Percentiles rank a stretch among this genome's conserved stretches.
Conservation (phyloP, 345 rosid genomes). For the Citrus trifoliata region DNA sequence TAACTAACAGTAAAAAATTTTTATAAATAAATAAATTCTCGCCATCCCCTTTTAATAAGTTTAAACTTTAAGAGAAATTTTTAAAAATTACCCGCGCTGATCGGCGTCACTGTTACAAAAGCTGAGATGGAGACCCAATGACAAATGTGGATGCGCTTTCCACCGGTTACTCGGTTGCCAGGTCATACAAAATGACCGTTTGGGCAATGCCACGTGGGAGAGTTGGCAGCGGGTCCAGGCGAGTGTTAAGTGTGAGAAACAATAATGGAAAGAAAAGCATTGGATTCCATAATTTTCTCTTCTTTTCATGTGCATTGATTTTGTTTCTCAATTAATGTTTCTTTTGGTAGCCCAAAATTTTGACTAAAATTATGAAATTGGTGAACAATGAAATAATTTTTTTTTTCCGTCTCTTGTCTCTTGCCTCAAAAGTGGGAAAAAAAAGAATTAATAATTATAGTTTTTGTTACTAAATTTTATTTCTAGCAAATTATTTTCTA, state of each 20-base stretch:
- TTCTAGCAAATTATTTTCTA: not conserved
- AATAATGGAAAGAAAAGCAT: conserved; percentile 6
- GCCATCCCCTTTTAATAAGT: no score
- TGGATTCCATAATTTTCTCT: conserved; percentile 4
- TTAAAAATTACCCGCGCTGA: no score
- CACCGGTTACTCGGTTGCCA: not conserved
- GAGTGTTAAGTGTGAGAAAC: not conserved
- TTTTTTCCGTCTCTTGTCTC: not conserved
- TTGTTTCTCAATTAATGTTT: not conserved
- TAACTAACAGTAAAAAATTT: no score
- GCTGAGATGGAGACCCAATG: not conserved
- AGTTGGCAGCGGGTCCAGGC: not conserved
- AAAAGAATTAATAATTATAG: not conserved
- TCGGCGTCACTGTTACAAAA: not conserved
- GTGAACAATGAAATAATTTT: not conserved
- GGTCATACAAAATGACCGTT: not conserved
- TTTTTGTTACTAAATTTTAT: no score
- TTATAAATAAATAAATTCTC: no score
- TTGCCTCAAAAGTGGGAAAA: not conserved
- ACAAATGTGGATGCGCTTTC: not conserved
- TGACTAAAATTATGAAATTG: not conserved
- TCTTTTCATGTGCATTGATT: conserved; percentile 7
- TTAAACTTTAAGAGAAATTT: no score
- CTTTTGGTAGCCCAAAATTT: not conserved
- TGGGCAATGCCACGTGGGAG: not conserved